Base-by-base conservation (phyloP, 225 moss, liverwort and hornwort species). In the Lunularia cruciata region DNA sequence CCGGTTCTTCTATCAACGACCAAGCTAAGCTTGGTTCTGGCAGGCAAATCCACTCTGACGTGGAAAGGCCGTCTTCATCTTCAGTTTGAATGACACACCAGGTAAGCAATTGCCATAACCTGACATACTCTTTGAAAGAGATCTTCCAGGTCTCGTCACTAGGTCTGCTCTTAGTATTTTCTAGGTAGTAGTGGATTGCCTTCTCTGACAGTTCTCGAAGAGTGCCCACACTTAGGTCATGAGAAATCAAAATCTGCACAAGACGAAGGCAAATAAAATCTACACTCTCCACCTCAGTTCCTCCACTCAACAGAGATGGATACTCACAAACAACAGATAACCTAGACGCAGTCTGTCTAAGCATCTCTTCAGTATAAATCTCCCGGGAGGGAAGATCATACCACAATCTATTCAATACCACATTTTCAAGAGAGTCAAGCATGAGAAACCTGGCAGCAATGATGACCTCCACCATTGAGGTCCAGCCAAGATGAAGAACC, bases 371-470 rank as follows among this genome's bases (percentile, higher is more conserved):
- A 12, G 11, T 35, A 8, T 19, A 15, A 35, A n/a, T n/a, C n/a
- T n/a, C 30, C 1, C 32, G 56, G 27, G 30, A 43, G 26, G 48
- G 65, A 31, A 65, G 25, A 46, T 65, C 45, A 18, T 30, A 12
- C 14, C 28, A 56, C 26, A 56, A 8, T 30, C 56, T 56, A 14
- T 27, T 36, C 6, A 39, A 16, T 8, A 48, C 40, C 26, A 66
- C 6, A 22, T 42, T 16, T 23, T 63, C 65, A 6, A 67, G 32
- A n/a, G 34, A 23, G 30, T 56, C 16, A 10, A 75, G 74, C 26
- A 75, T n/a, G n/a, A 75, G 63, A 47, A 75, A 75, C 14, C 42
- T n/a, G 13, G 74, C 74, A 4, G 68, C 75, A 36, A 13, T 23
- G 35, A 75, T 68, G 10, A 49, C 48, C 48, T 58, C 47, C 13